Base-by-base conservation (phyloP, 2,329 filamentous ascomycete species). In the Epichloe typhina region DNA sequence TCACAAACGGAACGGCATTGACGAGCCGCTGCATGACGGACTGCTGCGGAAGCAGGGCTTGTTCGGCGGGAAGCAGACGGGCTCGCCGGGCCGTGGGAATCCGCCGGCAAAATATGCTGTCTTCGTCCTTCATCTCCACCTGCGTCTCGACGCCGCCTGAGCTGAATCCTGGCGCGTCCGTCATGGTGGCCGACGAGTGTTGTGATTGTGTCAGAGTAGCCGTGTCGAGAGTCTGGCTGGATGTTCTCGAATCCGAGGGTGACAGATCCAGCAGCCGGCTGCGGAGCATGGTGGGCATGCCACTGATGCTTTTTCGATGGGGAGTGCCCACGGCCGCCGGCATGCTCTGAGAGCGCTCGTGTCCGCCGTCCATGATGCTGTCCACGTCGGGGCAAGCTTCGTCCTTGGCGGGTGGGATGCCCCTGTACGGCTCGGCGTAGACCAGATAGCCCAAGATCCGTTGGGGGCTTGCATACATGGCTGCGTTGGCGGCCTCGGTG, bases 401-500 rank as follows among this genome's bases (percentile, higher is more conserved):
- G 61, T 89, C 84, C 57, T 77, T 74, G 11, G 72, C 65, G 1
- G 84, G 83, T 1, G 83, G 76, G 33, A 80, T 69, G 47, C 82
- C 82, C 52, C 77, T 72, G 64, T 86, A 90, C 33, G 75, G 72
- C 66, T 89, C 84, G 38, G 84, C 86, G 59, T 79, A 81, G 26
- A 90, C 80, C 12, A 84, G 65, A 61, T 85, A 75, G 11, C 85
- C 85, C 50, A 86, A 72, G 54, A 90, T 79, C 53, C 75, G 76
- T 66, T 88, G 83, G 0, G 86, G 86, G 48, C 84, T 88, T 50
- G 79, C 77, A 61, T 77, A 84, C 41, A 83, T 69, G 21, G 86
- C 86, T 11, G 79, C 73, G 53, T 86, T 83, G 19, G 84, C 86
- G 2, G 84, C 82, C 57, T 84, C 77, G 46, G 76, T 74, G 41